Conservation (phyloP, 2,329 filamentous ascomycete genomes). For the Pseudogymnoascus sp. region DNA sequence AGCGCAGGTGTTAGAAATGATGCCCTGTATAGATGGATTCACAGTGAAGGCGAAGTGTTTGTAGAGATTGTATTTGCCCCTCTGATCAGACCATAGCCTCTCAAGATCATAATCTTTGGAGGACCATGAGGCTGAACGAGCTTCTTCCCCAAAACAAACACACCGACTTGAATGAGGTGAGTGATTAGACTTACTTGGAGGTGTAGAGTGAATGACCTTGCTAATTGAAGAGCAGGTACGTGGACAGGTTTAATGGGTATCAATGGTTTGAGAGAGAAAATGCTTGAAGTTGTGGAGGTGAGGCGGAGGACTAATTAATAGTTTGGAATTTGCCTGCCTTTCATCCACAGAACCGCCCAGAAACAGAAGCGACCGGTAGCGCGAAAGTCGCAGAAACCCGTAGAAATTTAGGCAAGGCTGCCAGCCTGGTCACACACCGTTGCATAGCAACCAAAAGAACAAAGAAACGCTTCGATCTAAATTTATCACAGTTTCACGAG, state of each 20-base stretch:
- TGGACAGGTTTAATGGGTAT: slow-evolving; percentile 8
- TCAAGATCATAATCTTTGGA: background rate
- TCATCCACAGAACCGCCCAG: slow-evolving; percentile 10
- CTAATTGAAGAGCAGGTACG: slow-evolving; percentile 10
- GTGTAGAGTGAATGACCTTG: background rate
- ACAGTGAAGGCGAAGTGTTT: background rate
- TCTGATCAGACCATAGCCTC: background rate
- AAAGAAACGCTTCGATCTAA: background rate
- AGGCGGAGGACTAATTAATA: slow-evolving; percentile 10
- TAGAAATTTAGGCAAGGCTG: slow-evolving; percentile 11
- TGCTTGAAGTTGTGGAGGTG: slow-evolving; percentile 8
- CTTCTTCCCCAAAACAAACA: background rate
- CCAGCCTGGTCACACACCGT: slow-evolving; percentile 6
- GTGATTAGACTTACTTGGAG: slow-evolving; percentile 2
- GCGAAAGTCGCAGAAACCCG: slow-evolving; percentile 11
- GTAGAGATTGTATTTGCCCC: background rate
- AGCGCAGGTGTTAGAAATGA: background rate
- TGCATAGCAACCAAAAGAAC: slow-evolving; percentile 4
- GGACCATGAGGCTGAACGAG: background rate
- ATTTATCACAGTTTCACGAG: background rate
- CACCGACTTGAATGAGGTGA: background rate
- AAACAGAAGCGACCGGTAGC: slow-evolving; percentile 11
- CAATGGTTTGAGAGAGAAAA: slow-evolving; percentile 9
- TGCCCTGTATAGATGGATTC: background rate
- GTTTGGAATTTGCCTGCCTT: slow-evolving; percentile 9